Evolutionary conservation across 768 basidiomycete genomes (phyloP).

Genomic region (Clathrus columnatus): DNA sequence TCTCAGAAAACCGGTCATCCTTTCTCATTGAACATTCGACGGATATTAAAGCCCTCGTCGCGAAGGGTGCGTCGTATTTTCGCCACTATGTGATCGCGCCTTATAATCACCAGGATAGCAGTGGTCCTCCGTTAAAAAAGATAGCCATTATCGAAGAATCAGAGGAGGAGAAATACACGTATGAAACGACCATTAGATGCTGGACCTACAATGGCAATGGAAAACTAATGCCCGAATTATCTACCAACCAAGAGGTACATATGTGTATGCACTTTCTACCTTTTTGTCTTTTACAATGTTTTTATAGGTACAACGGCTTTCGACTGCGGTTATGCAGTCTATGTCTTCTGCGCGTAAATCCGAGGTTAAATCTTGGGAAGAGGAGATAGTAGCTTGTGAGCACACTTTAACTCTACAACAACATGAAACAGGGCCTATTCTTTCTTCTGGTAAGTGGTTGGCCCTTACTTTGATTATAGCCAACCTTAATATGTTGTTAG

Average conservation of each 20-base stretch:
- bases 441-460: conserved; percentile 39
- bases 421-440: conserved; percentile 34
- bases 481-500: conserved; percentile 26
- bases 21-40: conserved; percentile 73
- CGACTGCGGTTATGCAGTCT: conserved; percentile 65
- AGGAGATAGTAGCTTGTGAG: conserved; percentile 82
- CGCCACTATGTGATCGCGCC: neutral
- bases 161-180: conserved; percentile 84
- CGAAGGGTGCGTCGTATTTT: conserved; percentile 47
- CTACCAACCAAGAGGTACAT: conserved; percentile 15
- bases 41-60: conserved; percentile 53
- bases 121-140: conserved; percentile 83
- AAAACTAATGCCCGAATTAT: conserved; percentile 33
- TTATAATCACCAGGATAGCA: conserved; percentile 39
- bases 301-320: conserved; percentile 43
- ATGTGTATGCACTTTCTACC: neutral
- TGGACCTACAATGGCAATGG: conserved; percentile 63
- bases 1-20: conserved; percentile 61
- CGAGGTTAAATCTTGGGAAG: conserved; percentile 97
- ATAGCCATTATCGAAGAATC: conserved; percentile 80
- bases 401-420: conserved; percentile 60
- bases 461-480: neutral
- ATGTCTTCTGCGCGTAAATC: conserved; percentile 86
- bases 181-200: conserved; percentile 55
- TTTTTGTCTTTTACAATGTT: conserved; percentile 26